Base-by-base conservation (phyloP, 306 rosid genomes). In the Sesbania bispinosa region DNA sequence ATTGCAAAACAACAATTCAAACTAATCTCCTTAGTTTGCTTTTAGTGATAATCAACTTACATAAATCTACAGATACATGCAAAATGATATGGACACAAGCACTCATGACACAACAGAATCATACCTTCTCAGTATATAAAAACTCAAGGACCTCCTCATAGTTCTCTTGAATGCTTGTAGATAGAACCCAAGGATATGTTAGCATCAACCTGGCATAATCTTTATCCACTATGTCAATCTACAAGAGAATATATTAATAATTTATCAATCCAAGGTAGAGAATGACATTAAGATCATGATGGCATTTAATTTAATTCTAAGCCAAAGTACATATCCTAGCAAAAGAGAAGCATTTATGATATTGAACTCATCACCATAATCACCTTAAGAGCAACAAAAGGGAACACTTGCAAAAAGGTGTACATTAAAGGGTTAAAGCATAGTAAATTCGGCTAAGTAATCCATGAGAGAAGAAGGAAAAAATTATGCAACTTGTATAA, bases 151-250 rank as follows among this genome's bases (percentile, higher is more conserved):
- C 61, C 66, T 76, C 86, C 71, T 73, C 76, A 78, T 85, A 83
- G 74, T 88, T 93, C 23, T 84, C 78, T 77, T 86, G 97, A 68
- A 93, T 84, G 61, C 94, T 81, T 27, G 75, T 48, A 13, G 96
- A 87, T 65, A 82, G 84, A 81, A 87, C 69, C 97, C 98, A 93
- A 4, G 97, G 97, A 84, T 87, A 93, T 76, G 84, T 90, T 45
- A 81, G 38, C 75, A 90, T 50, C 77, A 88, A 26, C 67, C 76
- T 88, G 10, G 87, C 88, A 67, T 79, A 43, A 70, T 83, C 85
- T 26, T 53, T 60, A 70, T 74, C 88, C 55, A 76, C 87, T 14
- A 76, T 57, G 38, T 81, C 80, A 65, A 88, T 83, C 98, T 93
- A 78, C 62, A 83, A 69, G 30, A 57, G 51, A 74, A 70, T 30